phyloP scores from a whole-genome alignment of 441 rosid genomes.

The Pelargonium fulgidum region DNA sequence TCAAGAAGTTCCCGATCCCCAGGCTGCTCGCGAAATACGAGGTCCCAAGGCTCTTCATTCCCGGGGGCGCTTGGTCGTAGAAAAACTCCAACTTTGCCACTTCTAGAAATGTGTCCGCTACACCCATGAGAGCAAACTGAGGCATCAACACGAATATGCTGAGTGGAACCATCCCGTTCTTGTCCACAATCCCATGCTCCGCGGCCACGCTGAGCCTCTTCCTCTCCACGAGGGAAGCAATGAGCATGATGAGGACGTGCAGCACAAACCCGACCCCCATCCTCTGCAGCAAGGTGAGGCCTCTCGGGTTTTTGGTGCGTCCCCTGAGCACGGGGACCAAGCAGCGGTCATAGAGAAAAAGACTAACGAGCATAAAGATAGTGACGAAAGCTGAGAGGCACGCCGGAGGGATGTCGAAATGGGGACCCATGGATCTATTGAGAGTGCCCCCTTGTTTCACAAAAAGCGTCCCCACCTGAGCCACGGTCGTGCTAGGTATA shows the following conservation, averaged over 20 bases:
- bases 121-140: conserved; percentile 37
- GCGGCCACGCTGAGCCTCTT: conserved; percentile 26
- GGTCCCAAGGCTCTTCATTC: conserved; percentile 41
- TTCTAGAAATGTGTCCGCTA: conserved; percentile 32
- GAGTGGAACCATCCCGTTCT: conserved; percentile 27
- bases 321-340: conserved; percentile 16
- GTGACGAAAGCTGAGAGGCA: conserved; percentile 61
- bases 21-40: conserved; percentile 33
- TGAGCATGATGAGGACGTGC: conserved; percentile 54
- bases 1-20: conserved; percentile 36
- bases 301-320: conserved; percentile 67
- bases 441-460: conserved; percentile 78
- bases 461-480: conserved; percentile 63
- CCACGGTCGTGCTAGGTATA: conserved; percentile 61
- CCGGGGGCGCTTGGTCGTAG: conserved; percentile 43
- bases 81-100: conserved; percentile 39
- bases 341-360: conserved; percentile 51
- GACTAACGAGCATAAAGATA: conserved; percentile 53
- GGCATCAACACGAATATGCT: conserved; percentile 35
- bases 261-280: conserved; percentile 67
- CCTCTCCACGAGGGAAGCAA: conserved; percentile 40
- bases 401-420: conserved; percentile 65
- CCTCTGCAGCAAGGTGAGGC: conserved; percentile 66
- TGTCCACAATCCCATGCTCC: conserved; percentile 4
- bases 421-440: conserved; percentile 41